Evolutionary conservation across 139 green algal genomes (phyloP).

Genomic region (Yamagishiella unicocca): DNA sequence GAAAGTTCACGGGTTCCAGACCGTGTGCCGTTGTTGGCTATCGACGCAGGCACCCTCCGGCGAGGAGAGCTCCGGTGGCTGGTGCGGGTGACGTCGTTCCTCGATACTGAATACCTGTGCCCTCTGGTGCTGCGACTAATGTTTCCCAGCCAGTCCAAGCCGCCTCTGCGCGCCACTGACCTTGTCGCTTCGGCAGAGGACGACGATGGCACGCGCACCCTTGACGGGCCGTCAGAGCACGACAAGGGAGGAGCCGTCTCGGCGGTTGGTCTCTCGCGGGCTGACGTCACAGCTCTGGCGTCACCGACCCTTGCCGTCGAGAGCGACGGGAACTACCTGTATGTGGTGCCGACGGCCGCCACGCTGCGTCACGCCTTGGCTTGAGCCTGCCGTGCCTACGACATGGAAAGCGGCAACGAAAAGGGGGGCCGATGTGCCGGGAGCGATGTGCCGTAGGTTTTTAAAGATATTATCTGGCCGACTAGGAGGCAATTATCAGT

Average conservation of each 20-base stretch:
- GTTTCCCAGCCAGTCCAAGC: neutral
- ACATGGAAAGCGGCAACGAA: no score
- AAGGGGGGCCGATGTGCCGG: no score
- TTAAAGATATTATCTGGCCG: no score
- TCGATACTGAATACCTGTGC: conserved; percentile 11
- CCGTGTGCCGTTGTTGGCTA: conserved; percentile 29
- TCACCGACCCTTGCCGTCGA: neutral
- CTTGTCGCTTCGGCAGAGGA: neutral
- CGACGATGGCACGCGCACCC: neutral
- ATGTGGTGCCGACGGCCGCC: conserved; percentile 16
- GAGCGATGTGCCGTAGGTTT: no score
- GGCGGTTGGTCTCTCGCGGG: neutral
- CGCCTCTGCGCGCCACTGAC: neutral
- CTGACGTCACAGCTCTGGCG: neutral
- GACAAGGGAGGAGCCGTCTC: neutral
- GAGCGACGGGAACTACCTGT: neutral
- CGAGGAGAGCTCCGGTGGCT: neutral
- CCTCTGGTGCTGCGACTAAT: conserved; percentile 6
- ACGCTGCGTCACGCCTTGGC: conserved; percentile 1
- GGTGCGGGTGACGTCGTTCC: neutral
- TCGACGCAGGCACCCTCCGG: neutral
- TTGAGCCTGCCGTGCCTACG: neutral
- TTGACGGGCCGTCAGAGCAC: neutral
- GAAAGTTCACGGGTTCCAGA: neutral
- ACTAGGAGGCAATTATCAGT: no score